phyloP scores from a whole-genome alignment of 1,139 yeast genomes.

The Starmera stellimalicola region DNA sequence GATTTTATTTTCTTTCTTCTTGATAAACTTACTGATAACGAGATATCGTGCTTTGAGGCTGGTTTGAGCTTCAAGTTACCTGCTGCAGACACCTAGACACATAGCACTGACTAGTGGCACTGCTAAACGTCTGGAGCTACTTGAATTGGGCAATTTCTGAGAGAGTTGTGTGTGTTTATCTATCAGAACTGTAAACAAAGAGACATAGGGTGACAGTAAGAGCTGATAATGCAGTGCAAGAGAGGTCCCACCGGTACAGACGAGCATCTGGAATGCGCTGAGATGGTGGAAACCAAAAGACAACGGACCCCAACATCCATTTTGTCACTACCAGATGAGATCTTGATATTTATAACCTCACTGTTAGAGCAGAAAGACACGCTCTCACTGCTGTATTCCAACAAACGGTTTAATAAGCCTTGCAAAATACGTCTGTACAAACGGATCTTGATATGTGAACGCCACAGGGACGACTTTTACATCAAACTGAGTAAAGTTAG shows the following conservation, averaged over 20 bases:
- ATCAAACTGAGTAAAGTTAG: conserved; percentile 5
- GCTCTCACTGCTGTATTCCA: conserved; percentile 6
- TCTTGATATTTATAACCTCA: conserved; percentile 8
- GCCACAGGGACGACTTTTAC: conserved; percentile 13
- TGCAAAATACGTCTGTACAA: conserved; percentile 13
- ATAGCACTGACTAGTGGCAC: too few species aligned
- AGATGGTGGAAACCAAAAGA: background rate
- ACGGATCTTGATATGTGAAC: conserved; percentile 15
- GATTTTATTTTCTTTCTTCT: too few species aligned
- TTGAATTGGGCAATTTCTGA: too few species aligned
- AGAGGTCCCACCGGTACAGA: background rate
- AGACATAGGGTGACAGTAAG: too few species aligned
- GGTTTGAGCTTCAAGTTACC: too few species aligned
- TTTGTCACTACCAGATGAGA: conserved; percentile 12
- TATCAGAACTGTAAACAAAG: too few species aligned
- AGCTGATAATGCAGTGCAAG: background rate
- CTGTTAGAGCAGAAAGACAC: conserved; percentile 11
- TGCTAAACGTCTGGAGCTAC: too few species aligned
- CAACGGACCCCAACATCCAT: conserved; percentile 1
- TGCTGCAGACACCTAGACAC: too few species aligned
- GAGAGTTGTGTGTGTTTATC: too few species aligned
- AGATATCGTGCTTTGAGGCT: too few species aligned
- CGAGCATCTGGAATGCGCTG: too few species aligned
- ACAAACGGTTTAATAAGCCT: conserved; percentile 9
- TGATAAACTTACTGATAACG: too few species aligned